Base-by-base conservation (phyloP, 1,139 yeast genomes). In the Citeromyces hawaiiensis region DNA sequence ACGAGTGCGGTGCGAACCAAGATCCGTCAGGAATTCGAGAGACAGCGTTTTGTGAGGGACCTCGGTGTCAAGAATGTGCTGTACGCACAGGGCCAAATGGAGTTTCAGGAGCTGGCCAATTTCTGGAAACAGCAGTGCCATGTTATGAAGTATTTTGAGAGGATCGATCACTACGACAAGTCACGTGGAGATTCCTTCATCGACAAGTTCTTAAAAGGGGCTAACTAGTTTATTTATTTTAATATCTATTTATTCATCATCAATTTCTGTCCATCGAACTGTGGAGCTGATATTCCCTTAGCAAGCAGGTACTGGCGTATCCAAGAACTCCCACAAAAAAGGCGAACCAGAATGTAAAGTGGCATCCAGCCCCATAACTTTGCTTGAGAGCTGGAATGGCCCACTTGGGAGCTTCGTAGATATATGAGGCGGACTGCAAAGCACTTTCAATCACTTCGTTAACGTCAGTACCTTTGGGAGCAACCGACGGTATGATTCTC, bases 41-140 rank as follows among this genome's bases (percentile, higher is more conserved):
- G 94, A 64, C 78, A 85, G 54, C 70, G 94, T 55, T 82, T 68
- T 55, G 83, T 83, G 39, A 62, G 64, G 44, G 86, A 81, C 54
- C 59, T 79, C 46, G 74, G 74, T 27, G 74, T 81, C 35, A 65
- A 71, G 48, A 85, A 83, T 58, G 69, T 82, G 14, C 66, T 83
- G 43, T 73, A 76, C 50, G 76, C 82, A 66, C 81, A 82, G 64
- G 94, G 93, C 6, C 91, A 83, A 54, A 83, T 83, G 91, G 95
- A 85, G 60, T 85, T 77, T 60, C 95, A 85, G 57, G 95, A 85
- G 57, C 71, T 83, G 55, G 69, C 81, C 52, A 85, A 85, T 63
- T 85, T 83, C 66, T 85, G 95, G 95, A 85, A 85, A 60, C 94
- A 85, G 64, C 80, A 76, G 55, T 75, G 91, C 50, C 94, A 85